Evolutionary conservation across 768 basidiomycete genomes (phyloP).

Genomic region (Suillus plorans): DNA sequence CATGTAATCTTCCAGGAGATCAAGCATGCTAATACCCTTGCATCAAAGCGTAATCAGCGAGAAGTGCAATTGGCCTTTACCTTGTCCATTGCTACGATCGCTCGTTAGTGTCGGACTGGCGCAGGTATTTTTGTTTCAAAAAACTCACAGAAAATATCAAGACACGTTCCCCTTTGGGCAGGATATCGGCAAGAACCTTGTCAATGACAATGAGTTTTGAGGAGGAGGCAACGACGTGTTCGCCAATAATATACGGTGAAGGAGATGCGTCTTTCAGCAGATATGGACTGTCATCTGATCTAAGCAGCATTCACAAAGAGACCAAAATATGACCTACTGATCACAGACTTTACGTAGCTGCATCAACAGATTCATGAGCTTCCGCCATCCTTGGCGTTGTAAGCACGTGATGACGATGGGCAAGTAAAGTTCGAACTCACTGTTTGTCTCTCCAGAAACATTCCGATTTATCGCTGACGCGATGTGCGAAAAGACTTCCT

Average conservation of each 20-base stretch:
- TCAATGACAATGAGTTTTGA: conserved; percentile 58
- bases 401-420: neutral
- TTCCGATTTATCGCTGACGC: conserved; percentile 37
- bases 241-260: conserved; percentile 48
- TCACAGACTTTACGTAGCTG: conserved; percentile 72
- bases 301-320: conserved; percentile 6
- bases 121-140: neutral
- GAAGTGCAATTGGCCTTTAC: conserved; percentile 24
- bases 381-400: conserved; percentile 43
- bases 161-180: conserved; percentile 61
- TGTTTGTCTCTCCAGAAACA: conserved; percentile 29
- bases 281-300: conserved; percentile 45
- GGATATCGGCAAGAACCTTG: conserved; percentile 53
- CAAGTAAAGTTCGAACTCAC: conserved; percentile 17
- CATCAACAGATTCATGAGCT: conserved; percentile 68
- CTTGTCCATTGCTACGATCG: conserved; percentile 56
- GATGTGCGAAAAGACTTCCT: conserved; percentile 40
- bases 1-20: conserved; percentile 69
- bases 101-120: conserved; percentile 9
- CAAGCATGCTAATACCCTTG: conserved; percentile 51
- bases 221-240: conserved; percentile 55
- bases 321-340: conserved; percentile 42
- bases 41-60: neutral
- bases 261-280: conserved; percentile 50
- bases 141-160: conserved; percentile 64